Conservation (phyloP, 2,329 filamentous ascomycete species). For the Malbranchea zuffiana region DNA sequence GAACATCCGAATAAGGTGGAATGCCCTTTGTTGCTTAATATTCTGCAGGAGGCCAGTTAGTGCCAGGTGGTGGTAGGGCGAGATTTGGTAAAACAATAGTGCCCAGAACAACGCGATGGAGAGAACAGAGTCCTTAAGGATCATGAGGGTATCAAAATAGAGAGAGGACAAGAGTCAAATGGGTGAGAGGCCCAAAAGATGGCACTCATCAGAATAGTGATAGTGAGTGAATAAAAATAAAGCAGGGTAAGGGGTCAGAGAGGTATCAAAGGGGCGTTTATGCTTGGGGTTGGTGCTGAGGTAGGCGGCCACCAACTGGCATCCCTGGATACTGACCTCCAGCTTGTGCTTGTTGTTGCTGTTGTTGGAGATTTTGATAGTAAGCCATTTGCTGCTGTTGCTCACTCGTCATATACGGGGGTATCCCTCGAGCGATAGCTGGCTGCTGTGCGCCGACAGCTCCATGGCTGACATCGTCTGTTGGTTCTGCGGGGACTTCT, state of each 20-base stretch:
- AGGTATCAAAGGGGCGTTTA: constrained; percentile 29
- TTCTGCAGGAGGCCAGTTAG: constrained; percentile 13
- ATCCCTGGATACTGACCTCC: constrained; percentile 62
- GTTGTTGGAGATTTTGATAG: constrained; percentile 67
- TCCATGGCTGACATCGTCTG: constrained; percentile 71
- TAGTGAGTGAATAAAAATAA: background rate
- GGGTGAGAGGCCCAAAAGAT: background rate
- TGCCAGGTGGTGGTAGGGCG: constrained; percentile 11
- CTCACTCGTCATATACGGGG: constrained; percentile 54
- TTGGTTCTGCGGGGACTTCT: constrained; percentile 67
- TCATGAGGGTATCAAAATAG: background rate
- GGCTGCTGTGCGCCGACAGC: constrained; percentile 60
- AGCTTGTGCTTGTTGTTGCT: constrained; percentile 54
- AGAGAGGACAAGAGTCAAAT: background rate
- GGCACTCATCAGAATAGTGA: background rate
- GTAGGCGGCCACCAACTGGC: constrained; percentile 66
- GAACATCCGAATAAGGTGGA: constrained; percentile 6
- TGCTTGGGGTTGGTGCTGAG: constrained; percentile 70
- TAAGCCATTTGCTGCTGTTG: constrained; percentile 70
- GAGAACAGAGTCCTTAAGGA: too few relatives aligned
- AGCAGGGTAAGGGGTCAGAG: background rate
- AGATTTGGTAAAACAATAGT: background rate
- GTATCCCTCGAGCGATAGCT: constrained; percentile 48
- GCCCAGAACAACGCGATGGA: background rate
- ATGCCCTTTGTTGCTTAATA: constrained; percentile 8